phyloP scores from a whole-genome alignment of 768 basidiomycete species.

The Xerocomus brunneocitrinus region DNA sequence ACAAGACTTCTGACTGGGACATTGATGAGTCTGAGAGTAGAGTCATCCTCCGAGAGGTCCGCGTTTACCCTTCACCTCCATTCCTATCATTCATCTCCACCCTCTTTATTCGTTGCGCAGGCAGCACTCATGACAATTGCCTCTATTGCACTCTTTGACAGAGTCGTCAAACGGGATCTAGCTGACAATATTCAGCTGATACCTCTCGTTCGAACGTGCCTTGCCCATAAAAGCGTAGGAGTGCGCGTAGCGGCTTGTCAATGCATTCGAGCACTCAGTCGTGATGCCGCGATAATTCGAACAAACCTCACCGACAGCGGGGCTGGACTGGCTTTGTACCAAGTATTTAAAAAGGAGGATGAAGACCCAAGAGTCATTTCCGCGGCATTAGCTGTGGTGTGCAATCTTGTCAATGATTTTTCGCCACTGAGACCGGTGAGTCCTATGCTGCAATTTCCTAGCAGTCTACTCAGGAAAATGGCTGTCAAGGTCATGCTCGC shows the following conservation, averaged over 20 bases:
- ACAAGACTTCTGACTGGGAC: slow-evolving; percentile 50
- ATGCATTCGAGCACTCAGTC: slow-evolving; percentile 72
- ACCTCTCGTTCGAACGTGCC: slow-evolving; percentile 47
- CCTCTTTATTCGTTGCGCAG: slow-evolving; percentile 31
- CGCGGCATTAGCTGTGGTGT: slow-evolving; percentile 70
- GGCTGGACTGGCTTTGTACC: slow-evolving; percentile 66
- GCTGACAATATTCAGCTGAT: slow-evolving; percentile 56
- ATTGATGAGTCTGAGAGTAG: slow-evolving; percentile 63
- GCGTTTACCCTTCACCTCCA: slow-evolving; percentile 4
- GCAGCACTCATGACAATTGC: slow-evolving; percentile 73
- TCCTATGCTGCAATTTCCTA: slow-evolving; percentile 6
- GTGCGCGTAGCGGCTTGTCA: slow-evolving; percentile 88
- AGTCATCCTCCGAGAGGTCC: slow-evolving; percentile 59
- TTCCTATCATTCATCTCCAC: neutral
- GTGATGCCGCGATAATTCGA: slow-evolving; percentile 73
- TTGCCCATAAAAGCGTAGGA: slow-evolving; percentile 61
- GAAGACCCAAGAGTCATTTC: slow-evolving; percentile 68
- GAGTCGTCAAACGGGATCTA: slow-evolving; percentile 65
- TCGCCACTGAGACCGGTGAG: slow-evolving; percentile 72
- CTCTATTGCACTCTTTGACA: slow-evolving; percentile 65
- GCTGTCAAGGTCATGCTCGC: slow-evolving; percentile 54
- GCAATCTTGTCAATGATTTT: slow-evolving; percentile 84
- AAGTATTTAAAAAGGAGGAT: slow-evolving; percentile 49
- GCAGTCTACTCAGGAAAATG: slow-evolving; percentile 1
- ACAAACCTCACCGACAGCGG: slow-evolving; percentile 85